Percentiles rank a stretch among this genome's conserved stretches.
phyloP scores from a whole-genome alignment of 495 filamentous ascomycete species.

The Lophiostoma macrostomum region DNA sequence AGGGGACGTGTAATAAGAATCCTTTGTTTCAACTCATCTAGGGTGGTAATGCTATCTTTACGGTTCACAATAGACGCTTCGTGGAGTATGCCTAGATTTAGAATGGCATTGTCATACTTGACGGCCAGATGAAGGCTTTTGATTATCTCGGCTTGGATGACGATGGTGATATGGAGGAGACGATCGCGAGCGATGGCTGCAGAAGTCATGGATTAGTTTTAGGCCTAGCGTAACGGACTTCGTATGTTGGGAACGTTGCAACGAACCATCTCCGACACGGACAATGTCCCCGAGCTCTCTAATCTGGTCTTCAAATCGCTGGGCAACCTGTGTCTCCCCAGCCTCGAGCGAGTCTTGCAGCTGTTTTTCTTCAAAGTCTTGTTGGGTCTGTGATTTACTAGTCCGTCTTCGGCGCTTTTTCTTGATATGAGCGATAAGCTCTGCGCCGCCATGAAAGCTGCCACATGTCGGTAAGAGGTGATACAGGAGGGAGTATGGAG shows the following conservation, averaged over 20 bases:
- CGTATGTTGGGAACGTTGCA: not conserved
- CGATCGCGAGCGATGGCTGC: conserved; percentile 35
- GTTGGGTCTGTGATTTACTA: conserved; percentile 22
- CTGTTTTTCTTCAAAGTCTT: conserved; percentile 32
- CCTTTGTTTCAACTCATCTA: conserved; percentile 43
- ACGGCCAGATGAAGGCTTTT: conserved; percentile 44
- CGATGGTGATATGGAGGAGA: conserved; percentile 48
- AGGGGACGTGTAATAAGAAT: conserved; percentile 31
- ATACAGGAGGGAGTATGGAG: too few species aligned
- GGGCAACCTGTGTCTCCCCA: conserved; percentile 21
- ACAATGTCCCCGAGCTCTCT: conserved; percentile 25
- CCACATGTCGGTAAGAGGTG: too few species aligned
- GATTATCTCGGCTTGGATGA: conserved; percentile 46
- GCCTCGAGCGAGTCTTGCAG: conserved; percentile 30
- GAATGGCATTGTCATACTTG: conserved; percentile 37
- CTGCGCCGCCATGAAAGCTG: conserved; percentile 45
- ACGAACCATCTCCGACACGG: conserved; percentile 44
- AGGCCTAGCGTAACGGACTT: conserved; percentile 10
- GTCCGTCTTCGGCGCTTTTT: conserved; percentile 38
- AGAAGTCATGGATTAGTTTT: conserved; percentile 6
- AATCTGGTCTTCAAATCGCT: conserved; percentile 17
- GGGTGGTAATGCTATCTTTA: conserved; percentile 32
- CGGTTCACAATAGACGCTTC: conserved; percentile 39
- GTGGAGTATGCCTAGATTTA: conserved; percentile 45
- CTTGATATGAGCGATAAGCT: conserved; percentile 42